Evolutionary conservation across 129 eudicot genomes (phyloP).

Genomic region (Flaveria ramosissima): DNA sequence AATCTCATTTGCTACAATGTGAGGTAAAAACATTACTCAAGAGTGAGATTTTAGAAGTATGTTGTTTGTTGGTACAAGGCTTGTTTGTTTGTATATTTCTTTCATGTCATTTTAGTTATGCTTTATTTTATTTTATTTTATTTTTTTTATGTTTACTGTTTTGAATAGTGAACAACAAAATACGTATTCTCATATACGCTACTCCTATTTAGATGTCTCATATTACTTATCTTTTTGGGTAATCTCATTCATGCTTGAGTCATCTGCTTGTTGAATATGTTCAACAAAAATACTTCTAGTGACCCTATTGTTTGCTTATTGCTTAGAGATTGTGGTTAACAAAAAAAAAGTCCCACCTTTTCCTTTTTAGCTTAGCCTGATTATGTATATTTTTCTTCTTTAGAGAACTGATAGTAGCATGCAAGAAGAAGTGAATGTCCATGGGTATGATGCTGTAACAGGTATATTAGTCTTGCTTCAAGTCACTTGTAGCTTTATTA

Average conservation of each 20-base stretch:
- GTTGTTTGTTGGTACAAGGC: slow-evolving; percentile 6
- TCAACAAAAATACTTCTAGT: slow-evolving; percentile 4
- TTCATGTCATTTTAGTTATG: background rate
- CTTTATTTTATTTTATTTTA: background rate
- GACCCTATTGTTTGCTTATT: background rate
- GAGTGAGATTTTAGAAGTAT: slow-evolving; percentile 1
- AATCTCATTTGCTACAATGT: slow-evolving; percentile 54
- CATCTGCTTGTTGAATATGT: background rate
- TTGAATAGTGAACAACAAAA: background rate
- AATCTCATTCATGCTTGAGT: background rate
- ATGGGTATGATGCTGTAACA: slow-evolving; percentile 63
- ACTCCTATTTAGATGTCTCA: background rate
- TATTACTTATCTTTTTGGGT: background rate
- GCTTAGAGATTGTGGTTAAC: slow-evolving; percentile 1
- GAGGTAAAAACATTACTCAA: slow-evolving; percentile 53
- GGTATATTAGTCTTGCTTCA: slow-evolving; percentile 46
- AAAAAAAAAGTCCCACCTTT: background rate
- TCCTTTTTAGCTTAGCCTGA: slow-evolving; percentile 6
- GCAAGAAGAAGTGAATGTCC: slow-evolving; percentile 72
- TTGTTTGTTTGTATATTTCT: background rate
- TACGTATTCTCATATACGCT: slow-evolving; percentile 7
- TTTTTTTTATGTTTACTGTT: background rate
- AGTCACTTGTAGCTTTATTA: background rate
- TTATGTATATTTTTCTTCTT: slow-evolving; percentile 19
- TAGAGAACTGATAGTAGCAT: slow-evolving; percentile 65